Percentiles rank a stretch among this genome's conserved stretches.
phyloP scores from a whole-genome alignment of 139 green algal genomes.

The Chara braunii region DNA sequence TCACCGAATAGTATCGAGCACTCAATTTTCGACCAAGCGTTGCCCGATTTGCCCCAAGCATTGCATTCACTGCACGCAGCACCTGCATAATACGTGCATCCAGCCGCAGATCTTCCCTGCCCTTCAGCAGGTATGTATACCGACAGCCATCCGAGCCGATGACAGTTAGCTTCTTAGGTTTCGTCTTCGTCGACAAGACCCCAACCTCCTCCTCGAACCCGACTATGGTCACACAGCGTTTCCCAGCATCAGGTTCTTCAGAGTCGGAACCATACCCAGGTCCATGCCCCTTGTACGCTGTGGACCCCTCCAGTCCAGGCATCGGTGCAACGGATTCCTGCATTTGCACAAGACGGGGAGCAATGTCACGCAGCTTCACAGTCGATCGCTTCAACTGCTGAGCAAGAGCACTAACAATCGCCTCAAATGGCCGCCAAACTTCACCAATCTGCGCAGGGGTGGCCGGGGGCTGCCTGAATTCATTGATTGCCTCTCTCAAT shows the following conservation, averaged over 20 bases:
- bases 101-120: constrained; percentile 74
- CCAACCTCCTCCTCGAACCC: constrained; percentile 15
- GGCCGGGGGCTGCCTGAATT: neutral
- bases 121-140: constrained; percentile 77
- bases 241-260: neutral
- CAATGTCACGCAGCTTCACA: constrained; percentile 1
- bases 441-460: neutral
- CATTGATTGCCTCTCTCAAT: neutral
- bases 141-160: constrained; percentile 60
- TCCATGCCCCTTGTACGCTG: neutral
- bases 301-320: constrained; percentile 2
- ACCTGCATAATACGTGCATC: constrained; percentile 71
- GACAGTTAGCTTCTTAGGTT: constrained; percentile 71
- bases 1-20: constrained; percentile 59
- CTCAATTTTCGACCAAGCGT: constrained; percentile 14
- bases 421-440: neutral
- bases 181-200: constrained; percentile 66
- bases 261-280: neutral
- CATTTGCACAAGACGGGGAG: constrained; percentile 1
- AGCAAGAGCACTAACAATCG: neutral
- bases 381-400: neutral
- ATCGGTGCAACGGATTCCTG: constrained; percentile 11
- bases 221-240: constrained; percentile 15
- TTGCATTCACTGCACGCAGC: constrained; percentile 43
- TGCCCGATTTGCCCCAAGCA: constrained; percentile 38